These are phyloP conservation scores for Lodderomyces margitis DNA, from an alignment of 1,139 yeast species.

Conservation along the genomic window DNA sequence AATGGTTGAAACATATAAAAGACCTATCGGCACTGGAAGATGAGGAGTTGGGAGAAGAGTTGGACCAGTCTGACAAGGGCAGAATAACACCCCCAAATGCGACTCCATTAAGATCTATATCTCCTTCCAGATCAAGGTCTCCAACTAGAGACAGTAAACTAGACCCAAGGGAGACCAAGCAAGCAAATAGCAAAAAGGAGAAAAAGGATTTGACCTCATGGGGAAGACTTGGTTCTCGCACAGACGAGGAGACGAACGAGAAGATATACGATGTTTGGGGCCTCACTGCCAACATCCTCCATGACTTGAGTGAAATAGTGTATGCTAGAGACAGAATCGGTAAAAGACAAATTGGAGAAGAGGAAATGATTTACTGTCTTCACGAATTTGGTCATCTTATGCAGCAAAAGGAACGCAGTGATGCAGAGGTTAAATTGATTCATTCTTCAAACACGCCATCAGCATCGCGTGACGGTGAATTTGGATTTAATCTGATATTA, in stretches of 20 bases:
- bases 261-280: constrained; percentile 83
- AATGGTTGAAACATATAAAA: constrained; percentile 60
- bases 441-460: constrained; percentile 21
- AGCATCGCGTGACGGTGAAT: constrained; percentile 21
- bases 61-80: constrained; percentile 16
- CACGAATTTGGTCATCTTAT: constrained; percentile 51
- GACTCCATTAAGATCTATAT: constrained; percentile 9
- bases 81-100: constrained; percentile 15
- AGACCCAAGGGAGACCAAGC: constrained; percentile 4
- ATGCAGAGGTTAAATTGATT: constrained; percentile 37
- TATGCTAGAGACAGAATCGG: constrained; percentile 21
- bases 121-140: constrained; percentile 5
- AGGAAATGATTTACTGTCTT: constrained; percentile 59
- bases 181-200: constrained; percentile 5
- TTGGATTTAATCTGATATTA: constrained; percentile 51
- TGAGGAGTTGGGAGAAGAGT: constrained; percentile 16
- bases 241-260: constrained; percentile 37
- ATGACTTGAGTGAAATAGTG: constrained; percentile 68
- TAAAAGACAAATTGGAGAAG: constrained; percentile 52
- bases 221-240: constrained; percentile 45
- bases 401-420: constrained; percentile 33
- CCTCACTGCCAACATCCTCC: constrained; percentile 79
- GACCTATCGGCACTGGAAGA: constrained; percentile 50
- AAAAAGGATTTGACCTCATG: constrained; percentile 21
- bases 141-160: background rate